Evolutionary conservation across 2,329 filamentous ascomycete genomes (phyloP), one percentile per base, ranked within the genome.

Genomic region (Nigrograna mackinnonii): DNA sequence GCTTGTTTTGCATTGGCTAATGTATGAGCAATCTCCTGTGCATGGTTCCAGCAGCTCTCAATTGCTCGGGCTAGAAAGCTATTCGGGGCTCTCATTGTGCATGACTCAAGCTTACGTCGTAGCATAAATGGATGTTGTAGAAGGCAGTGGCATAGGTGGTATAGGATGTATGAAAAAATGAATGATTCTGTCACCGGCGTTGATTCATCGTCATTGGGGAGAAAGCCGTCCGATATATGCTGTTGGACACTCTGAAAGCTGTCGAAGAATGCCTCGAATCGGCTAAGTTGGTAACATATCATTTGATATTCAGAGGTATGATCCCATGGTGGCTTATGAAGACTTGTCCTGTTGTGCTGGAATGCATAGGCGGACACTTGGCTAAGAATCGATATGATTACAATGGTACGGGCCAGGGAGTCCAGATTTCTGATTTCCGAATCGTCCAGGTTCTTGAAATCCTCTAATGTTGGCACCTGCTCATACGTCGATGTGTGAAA

Each of bases 51-150:
- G 32, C 20, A 26, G 30, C 39, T 35, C 12, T 20, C 13, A 28
- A 41, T 28, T 3, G 39, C 32, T 21, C 24, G 31, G 13, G 31
- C 31, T 13, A 41, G 18, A 26, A 41, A 41, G 12, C 32, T 35
- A n/a, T 22, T 41, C 12, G 39, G 39, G 35, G 35, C 35, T 30
- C 32, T 35, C 14, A 16, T 26, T 13, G 6, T 5, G 22, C 39
- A 35, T 16, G 20, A n/a, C 14, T 45, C 42, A n/a, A 45, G 37
- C 28, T 37, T 37, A 21, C 33, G 42, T 21, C 42, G 28, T 5
- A 45, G 37, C 26, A 45, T 14, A 20, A 45, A 45, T 6, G 37
- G 42, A 32, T 45, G 42, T 32, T 45, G 37, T 20, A 45, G 38
- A 6, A 45, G 32, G 18, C 42, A 45, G 18, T 45, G 20, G 21